Evolutionary conservation across 2,329 filamentous ascomycete species (phyloP), one percentile per base, ranked within the genome.

Genomic region (Septoria linicola): DNA sequence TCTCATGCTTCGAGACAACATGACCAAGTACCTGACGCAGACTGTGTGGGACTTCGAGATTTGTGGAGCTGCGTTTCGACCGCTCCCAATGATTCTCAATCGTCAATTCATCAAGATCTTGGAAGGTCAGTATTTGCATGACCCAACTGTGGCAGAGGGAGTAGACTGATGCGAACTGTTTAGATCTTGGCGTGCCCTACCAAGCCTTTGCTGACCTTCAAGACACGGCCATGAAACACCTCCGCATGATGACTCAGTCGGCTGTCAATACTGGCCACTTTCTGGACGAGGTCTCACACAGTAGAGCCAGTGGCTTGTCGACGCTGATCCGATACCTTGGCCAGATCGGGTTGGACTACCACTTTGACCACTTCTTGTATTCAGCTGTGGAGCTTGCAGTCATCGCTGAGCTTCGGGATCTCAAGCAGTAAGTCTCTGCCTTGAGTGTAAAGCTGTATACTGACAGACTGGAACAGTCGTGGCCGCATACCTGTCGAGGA

Each of bases 61-160:
- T 37, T 91, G 87, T 62, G 86, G 85, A 40, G 77, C 81, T 35
- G 83, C 82, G 0, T 82, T 81, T 31, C 81, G 77, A 43, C 84
- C 87, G 0, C 76, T 92, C 5, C 80, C 80, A 0, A 75, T 91
- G 59, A 80, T 83, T 14, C 76, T 95, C 1, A 95, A 95, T 62
- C 82, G 86, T 1, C 88, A 88, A 58, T 76, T 91, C 54, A 89
- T 95, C 70, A 95, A 95, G 66, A 89, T 95, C 4, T 68, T 95
- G 1, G 89, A 95, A 63, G 47, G 47, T 44, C 14, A 39, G 40
- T 41, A 25, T 13, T 32, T 14, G n/a, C 8, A n/a, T 14, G n/a
- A 36, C 19, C 14, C 17, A 6, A 35, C 10, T n/a, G 16, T 43
- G 23, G 11, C 20, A 6, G 19, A 3, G 21, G 16, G n/a, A 30